These are phyloP conservation scores for Alternaria sp. DNA, from an alignment of 2,329 filamentous ascomycete genomes.

Conservation along the genomic window DNA sequence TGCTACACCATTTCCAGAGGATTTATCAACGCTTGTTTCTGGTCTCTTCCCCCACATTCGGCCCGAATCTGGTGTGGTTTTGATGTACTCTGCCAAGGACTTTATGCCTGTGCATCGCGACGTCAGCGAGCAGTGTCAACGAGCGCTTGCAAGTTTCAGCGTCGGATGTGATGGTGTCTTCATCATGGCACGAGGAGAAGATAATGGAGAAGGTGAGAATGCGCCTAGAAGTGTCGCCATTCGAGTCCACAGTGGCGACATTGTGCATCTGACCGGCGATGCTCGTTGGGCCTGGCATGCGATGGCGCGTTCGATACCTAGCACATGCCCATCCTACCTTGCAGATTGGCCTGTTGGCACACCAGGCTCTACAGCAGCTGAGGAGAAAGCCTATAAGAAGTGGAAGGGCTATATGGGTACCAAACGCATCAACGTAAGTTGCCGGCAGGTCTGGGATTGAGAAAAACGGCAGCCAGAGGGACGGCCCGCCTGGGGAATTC, in stretches of 20 bases:
- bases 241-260: conserved; percentile 80
- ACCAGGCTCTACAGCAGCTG: conserved; percentile 40
- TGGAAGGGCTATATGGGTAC: conserved; percentile 53
- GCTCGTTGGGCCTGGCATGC: conserved; percentile 94
- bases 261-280: conserved; percentile 83
- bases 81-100: conserved; percentile 89
- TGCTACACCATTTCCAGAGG: conserved; percentile 76
- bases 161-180: conserved; percentile 92
- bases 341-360: conserved; percentile 72
- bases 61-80: conserved; percentile 90
- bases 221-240: conserved; percentile 47
- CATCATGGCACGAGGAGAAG: conserved; percentile 67
- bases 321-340: conserved; percentile 79
- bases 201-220: conserved; percentile 42
- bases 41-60: conserved; percentile 79
- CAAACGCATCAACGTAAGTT: conserved; percentile 53
- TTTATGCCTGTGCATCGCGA: conserved; percentile 94
- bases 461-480: conserved; percentile 11
- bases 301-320: conserved; percentile 83
- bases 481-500: conserved; percentile 14
- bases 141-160: conserved; percentile 84
- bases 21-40: conserved; percentile 74
- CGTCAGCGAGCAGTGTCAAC: conserved; percentile 85
- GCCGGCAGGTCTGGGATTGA: conserved; percentile 54
- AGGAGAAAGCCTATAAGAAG: conserved; percentile 49